Conservation (phyloP, 139 green algal species). For the Penium margaritaceum region DNA sequence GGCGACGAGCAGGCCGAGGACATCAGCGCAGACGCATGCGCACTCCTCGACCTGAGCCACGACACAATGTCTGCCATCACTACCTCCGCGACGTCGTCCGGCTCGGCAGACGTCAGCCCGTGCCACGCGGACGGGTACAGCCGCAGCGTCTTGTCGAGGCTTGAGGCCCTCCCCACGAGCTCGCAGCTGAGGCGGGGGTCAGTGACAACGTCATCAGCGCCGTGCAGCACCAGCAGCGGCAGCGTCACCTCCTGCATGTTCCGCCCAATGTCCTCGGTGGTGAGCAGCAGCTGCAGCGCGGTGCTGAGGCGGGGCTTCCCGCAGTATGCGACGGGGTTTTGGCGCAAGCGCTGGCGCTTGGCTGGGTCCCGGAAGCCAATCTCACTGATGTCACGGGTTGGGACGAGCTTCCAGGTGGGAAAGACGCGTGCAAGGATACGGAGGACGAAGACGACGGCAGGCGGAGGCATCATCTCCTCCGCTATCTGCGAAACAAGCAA, state of each 20-base stretch:
- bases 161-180: no score
- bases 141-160: no score
- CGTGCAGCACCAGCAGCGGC: constrained; percentile 33
- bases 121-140: no score
- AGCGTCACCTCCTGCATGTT: constrained; percentile 33
- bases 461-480: background rate
- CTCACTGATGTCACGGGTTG: background rate
- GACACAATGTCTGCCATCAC: no score
- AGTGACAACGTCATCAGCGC: constrained; percentile 30
- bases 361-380: background rate
- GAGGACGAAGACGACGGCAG: background rate
- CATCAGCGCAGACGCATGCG: no score
- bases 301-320: constrained; percentile 25
- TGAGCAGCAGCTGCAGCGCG: constrained; percentile 17
- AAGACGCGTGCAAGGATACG: background rate
- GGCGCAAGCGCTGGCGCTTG: background rate
- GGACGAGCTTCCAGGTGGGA: constrained; percentile 3
- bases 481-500: background rate
- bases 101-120: no score
- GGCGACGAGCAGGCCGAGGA: no score
- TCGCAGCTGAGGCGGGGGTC: no score
- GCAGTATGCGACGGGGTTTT: constrained; percentile 7
- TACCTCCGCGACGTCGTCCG: no score
- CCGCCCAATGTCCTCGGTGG: constrained; percentile 12
- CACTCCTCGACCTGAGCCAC: no score